Evolutionary conservation across 2,329 filamentous ascomycete species (phyloP).

Genomic region (Colletotrichum sp.): DNA sequence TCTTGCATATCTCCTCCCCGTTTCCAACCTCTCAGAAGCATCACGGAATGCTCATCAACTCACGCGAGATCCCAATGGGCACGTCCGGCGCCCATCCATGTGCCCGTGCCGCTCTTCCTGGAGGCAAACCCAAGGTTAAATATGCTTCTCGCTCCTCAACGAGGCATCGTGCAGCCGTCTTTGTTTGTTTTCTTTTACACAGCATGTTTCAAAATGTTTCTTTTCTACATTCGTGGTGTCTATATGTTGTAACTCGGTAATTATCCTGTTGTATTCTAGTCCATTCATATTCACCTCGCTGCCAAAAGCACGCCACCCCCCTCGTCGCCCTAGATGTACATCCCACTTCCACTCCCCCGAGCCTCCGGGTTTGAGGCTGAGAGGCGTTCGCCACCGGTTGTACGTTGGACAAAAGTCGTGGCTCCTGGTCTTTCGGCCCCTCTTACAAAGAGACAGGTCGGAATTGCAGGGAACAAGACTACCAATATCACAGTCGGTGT

Average conservation of each 20-base stretch:
- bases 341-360: constrained; percentile 3
- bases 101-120: neutral
- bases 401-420: neutral
- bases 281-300: neutral
- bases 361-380: neutral
- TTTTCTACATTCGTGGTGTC: neutral
- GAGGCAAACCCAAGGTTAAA: neutral
- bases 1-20: constrained; percentile 9
- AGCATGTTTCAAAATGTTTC: neutral
- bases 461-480: constrained; percentile 26
- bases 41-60: neutral
- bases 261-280: neutral
- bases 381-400: neutral
- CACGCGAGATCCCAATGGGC: neutral
- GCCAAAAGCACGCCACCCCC: neutral
- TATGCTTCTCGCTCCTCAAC: constrained; percentile 7
- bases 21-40: constrained; percentile 7
- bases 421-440: neutral
- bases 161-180: neutral
- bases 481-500: constrained; percentile 48
- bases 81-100: neutral
- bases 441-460: constrained; percentile 7
- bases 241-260: neutral
- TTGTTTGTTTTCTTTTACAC: neutral
- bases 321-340: constrained; percentile 14